phyloP scores from a whole-genome alignment of 2,329 filamentous ascomycete species.

The Fusarium succisae region DNA sequence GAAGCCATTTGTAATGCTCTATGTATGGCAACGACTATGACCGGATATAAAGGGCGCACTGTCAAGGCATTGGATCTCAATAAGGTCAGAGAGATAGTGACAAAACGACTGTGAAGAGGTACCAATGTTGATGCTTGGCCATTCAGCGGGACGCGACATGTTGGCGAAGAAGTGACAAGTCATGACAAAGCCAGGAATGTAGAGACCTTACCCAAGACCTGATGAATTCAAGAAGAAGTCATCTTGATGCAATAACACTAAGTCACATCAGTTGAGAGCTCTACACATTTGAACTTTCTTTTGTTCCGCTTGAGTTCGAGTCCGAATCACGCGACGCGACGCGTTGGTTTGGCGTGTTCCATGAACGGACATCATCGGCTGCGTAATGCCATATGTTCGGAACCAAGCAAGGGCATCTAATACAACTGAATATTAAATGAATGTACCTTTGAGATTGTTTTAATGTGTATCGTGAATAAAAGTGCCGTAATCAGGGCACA shows the following conservation, averaged over 20 bases:
- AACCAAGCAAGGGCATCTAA: rapidly evolving
- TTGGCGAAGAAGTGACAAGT: background rate
- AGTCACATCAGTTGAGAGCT: rapidly evolving
- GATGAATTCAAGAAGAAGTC: background rate
- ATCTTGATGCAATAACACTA: too few relatives aligned
- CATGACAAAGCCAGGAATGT: rapidly evolving
- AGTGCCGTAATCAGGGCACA: rapidly evolving
- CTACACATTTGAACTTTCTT: background rate
- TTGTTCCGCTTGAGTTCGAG: background rate
- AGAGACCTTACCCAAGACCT: background rate
- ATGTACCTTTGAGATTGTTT: rapidly evolving
- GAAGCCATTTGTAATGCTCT: conserved; percentile 73
- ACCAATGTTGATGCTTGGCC: rapidly evolving
- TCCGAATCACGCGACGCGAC: background rate
- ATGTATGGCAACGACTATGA: conserved; percentile 68
- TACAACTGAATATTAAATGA: rapidly evolving
- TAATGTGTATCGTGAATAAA: rapidly evolving
- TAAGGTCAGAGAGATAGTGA: conserved; percentile 57
- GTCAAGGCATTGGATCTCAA: conserved; percentile 61
- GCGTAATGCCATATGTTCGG: rapidly evolving
- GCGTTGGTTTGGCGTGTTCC: background rate
- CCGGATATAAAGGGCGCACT: conserved; percentile 59
- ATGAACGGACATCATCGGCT: background rate
- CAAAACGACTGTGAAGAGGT: conserved; percentile 25
- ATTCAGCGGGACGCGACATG: background rate